A percentile compares a stretch with the other conserved stretches of the same genome.
phyloP scores from a whole-genome alignment of 257 asterid genomes.

The Nicotiana benthamiana region DNA sequence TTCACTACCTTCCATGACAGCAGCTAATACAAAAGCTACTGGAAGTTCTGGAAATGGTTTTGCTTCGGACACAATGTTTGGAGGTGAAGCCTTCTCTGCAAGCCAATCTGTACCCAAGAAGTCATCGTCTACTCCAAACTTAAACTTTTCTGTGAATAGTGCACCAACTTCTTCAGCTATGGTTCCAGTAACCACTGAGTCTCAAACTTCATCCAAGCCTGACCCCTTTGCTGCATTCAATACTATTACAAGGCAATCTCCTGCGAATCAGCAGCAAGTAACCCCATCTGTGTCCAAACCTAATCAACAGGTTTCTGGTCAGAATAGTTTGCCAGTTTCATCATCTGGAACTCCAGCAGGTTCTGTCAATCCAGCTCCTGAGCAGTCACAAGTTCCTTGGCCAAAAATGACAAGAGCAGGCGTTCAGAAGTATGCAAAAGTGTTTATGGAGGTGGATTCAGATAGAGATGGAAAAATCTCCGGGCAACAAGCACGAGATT shows the following conservation, averaged over 20 bases:
- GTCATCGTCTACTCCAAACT: constrained; percentile 43
- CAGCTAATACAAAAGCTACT: constrained; percentile 35
- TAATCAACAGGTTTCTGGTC: constrained; percentile 54
- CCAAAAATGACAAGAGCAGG: constrained; percentile 95
- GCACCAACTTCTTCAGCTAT: constrained; percentile 42
- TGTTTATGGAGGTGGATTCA: constrained; percentile 81
- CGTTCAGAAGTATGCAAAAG: constrained; percentile 85
- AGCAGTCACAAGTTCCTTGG: constrained; percentile 71
- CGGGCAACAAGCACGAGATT: constrained; percentile 87
- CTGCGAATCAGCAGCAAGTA: constrained; percentile 41
- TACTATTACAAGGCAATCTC: constrained; percentile 46
- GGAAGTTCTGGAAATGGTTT: constrained; percentile 42
- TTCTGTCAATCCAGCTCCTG: constrained; percentile 36
- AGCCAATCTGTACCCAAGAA: constrained; percentile 39
- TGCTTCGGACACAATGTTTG: constrained; percentile 35
- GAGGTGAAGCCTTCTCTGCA: constrained; percentile 59
- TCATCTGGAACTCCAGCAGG: constrained; percentile 46
- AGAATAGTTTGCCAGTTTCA: constrained; percentile 35
- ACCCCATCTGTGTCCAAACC: constrained; percentile 44
- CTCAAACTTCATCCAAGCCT: constrained; percentile 45
- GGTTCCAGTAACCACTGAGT: constrained; percentile 36
- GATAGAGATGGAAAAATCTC: constrained; percentile 87
- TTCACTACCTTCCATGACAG: constrained; percentile 35
- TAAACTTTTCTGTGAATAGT: constrained; percentile 31
- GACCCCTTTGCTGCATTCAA: constrained; percentile 77